Base-by-base conservation (phyloP, 768 basidiomycete species). In the Pisolithus orientalis region DNA sequence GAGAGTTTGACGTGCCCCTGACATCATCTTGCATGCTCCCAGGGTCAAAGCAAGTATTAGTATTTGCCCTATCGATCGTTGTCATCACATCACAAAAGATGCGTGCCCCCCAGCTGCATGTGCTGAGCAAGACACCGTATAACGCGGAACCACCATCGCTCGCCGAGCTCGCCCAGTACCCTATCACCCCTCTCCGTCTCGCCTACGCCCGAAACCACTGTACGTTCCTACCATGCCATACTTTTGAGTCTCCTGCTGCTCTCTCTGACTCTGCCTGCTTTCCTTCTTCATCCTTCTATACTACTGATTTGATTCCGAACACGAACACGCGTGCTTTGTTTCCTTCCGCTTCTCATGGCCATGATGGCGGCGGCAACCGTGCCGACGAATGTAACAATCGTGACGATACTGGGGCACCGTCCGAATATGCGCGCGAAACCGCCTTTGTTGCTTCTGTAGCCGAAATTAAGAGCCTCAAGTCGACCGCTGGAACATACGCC, bases 151-250 rank as follows among this genome's bases (percentile, higher is more conserved):
- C 87, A 1, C 68, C 73, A 2, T 73, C 76, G 16, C 73, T 89
- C 11, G 75, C 81, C 17, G 78, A 83, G 57, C 82, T 82, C 59
- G 40, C 57, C 29, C 60, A 52, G 45, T 53, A 66, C 21, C 62
- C 74, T 6, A 53, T 79, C 52, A 88, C 87, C 0, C 85, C 86
- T 1, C 75, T 78, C 49, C 76, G 77, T 43, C 71, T 84, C n/a
- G 72, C 83, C 9, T 90, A 86, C 59, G 80, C 80, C 53, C 80
- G 87, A 32, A 89, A 89, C 59, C 87, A 89, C 59, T 80, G 85
- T 43, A 75, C 75, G 52, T 80, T 81, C 32, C 68, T 75, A 10
- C 73, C 45, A 29, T 31, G 44, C 6, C 13, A 47, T 40, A 16
- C n/a, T 16, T 31, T 29, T 40, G 7, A n/a, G 34, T 43, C 38